Base-by-base conservation (phyloP, 192 early-diverging fungal species). In the Coemansia sp. region DNA sequence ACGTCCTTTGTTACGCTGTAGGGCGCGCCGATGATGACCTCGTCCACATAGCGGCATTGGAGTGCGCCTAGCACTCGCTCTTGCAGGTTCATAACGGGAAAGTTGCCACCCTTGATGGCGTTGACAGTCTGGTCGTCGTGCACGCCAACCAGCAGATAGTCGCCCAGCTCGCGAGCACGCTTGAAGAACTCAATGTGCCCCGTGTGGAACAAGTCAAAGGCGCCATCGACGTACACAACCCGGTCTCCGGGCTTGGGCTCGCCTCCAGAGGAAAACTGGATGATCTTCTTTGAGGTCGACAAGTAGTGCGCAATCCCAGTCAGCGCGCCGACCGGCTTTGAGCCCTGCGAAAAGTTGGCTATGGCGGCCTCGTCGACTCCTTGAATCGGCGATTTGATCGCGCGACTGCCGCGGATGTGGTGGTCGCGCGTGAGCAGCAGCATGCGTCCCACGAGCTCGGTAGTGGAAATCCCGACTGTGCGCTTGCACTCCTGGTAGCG, bases 371-470 rank as follows among this genome's bases (percentile, higher is more conserved):
- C 69, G 42, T 80, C 83, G 6, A 84, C 75, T 52, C 82, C 85
- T 68, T 92, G 87, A 21, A 84, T 85, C 57, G 86, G 86, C 31
- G 86, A 84, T 11, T 83, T 79, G 13, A 67, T 68, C 13, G 75
- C 58, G 6, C 83, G 80, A 31, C 58, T 68, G 48, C 83, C 84
- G 66, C 88, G 88, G 69, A 87, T 87, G 73, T 94, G 92, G 78
- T 97, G 93, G 81, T 93, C 92, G 63, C 84, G 86, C 14, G 92
- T 91, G 88, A 96, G 90, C 53, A 95, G 77, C 69, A 97, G 83
- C 94, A 98, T 98, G 59, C 96, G 87, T 21, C 94, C 93, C 5
- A 98, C 95, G 23, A 98, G 83, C 83, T 96, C 96, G 16, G 96
- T 98, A 2, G 96, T 98, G n/a, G 93, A 95, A 41, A 98, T 90